Conservation (phyloP, 352 stramenopile species). For the Phytopythium litorale region DNA sequence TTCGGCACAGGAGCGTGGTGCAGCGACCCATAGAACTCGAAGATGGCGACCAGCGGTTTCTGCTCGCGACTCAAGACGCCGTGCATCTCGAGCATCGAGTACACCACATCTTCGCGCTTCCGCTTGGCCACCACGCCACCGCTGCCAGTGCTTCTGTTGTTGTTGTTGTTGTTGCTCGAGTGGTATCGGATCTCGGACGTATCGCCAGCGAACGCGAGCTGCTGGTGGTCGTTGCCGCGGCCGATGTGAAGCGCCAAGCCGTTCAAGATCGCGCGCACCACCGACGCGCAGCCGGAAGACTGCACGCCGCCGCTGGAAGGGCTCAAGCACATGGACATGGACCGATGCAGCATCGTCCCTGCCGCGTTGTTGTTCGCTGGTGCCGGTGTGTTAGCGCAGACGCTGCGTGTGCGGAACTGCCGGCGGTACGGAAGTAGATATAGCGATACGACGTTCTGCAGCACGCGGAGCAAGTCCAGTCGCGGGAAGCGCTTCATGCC, state of each 20-base stretch:
- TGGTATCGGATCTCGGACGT: slow-evolving; percentile 13
- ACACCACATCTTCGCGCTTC: slow-evolving; percentile 57
- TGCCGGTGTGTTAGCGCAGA: not conserved
- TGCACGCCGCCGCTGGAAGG: slow-evolving; percentile 4
- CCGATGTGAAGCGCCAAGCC: slow-evolving; percentile 41
- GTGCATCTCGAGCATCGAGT: slow-evolving; percentile 79
- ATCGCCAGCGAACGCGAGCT: slow-evolving; percentile 4
- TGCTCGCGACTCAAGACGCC: slow-evolving; percentile 55
- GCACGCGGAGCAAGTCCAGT: slow-evolving; percentile 40
- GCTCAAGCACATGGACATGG: slow-evolving; percentile 8
- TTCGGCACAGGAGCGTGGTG: slow-evolving; percentile 35
- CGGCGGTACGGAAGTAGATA: slow-evolving; percentile 39
- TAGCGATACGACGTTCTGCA: slow-evolving; percentile 51
- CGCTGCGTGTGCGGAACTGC: slow-evolving; percentile 9
- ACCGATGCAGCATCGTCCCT: not conserved
- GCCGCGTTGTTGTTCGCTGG: not conserved
- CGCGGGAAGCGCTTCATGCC: slow-evolving; percentile 58
- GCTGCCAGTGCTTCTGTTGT: not conserved
- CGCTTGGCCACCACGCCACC: slow-evolving; percentile 14
- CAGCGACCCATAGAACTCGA: slow-evolving; percentile 66
- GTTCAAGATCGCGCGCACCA: slow-evolving; percentile 49
- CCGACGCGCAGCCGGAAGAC: slow-evolving; percentile 15
- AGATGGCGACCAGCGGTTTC: slow-evolving; percentile 62
- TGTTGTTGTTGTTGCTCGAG: slow-evolving; percentile 7
- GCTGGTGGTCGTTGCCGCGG: slow-evolving; percentile 17